A percentile compares a stretch with the other conserved stretches of the same genome.
Evolutionary conservation across 805 yeast species (phyloP).

Genomic region (Dipodascopsis uninucleata): DNA sequence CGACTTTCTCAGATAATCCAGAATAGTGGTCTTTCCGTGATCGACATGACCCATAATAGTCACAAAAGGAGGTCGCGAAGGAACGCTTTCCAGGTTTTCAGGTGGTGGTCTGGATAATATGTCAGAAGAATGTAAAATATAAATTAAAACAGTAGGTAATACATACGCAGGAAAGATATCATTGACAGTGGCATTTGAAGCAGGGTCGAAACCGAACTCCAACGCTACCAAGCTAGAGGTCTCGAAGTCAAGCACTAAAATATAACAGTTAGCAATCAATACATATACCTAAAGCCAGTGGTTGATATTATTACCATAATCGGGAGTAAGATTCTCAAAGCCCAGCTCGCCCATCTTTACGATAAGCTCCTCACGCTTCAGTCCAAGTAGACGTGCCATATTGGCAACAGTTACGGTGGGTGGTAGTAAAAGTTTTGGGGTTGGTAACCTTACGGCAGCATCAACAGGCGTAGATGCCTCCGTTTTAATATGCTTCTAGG

Average conservation of each 20-base stretch:
- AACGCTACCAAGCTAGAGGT: conserved; percentile 83
- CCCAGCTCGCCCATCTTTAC: conserved; percentile 63
- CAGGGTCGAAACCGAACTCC: conserved; percentile 71
- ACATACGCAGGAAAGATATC: conserved; percentile 8
- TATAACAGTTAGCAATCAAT: too few species aligned
- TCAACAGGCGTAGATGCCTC: not conserved
- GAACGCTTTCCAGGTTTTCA: conserved; percentile 45
- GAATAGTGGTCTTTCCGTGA: conserved; percentile 93
- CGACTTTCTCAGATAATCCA: conserved; percentile 81
- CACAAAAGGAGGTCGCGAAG: conserved; percentile 84
- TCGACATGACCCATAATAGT: conserved; percentile 99
- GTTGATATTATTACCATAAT: conserved; percentile 54
- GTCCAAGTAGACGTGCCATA: conserved; percentile 65
- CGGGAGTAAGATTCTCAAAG: conserved; percentile 51
- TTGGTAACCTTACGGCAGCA: not conserved
- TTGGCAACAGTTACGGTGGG: conserved; percentile 75
- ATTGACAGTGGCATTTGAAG: conserved; percentile 45
- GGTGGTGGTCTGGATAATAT: conserved; percentile 38
- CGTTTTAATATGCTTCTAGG: too few species aligned
- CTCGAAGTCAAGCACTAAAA: conserved; percentile 65
- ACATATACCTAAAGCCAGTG: not conserved
- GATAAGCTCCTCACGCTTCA: conserved; percentile 59
- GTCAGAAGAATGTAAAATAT: conserved; percentile 3
- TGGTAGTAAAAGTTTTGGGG: conserved; percentile 47
- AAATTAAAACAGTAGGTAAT: not conserved